These are phyloP conservation scores for Ophiocordyceps polyrhachis-furcata DNA, from an alignment of 2,329 filamentous ascomycete genomes.

Conservation along the genomic window DNA sequence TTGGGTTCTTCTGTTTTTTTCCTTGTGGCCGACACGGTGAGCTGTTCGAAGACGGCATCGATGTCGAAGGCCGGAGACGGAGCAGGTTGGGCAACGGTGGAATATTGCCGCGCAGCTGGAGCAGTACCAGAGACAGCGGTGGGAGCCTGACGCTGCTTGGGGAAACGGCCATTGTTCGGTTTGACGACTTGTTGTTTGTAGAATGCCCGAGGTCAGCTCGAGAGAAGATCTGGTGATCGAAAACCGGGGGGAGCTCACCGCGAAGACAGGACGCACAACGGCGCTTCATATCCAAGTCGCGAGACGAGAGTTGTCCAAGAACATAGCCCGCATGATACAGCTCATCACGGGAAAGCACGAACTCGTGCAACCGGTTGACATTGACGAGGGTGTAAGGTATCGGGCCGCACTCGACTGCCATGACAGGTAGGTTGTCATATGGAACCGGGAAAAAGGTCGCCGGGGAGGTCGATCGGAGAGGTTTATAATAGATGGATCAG, in stretches of 20 bases:
- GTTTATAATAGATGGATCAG: too few species aligned
- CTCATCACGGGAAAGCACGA: constrained; percentile 5
- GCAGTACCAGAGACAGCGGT: background rate
- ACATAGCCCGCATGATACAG: constrained; percentile 11
- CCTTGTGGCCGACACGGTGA: background rate
- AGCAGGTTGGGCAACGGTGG: background rate
- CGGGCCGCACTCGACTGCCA: constrained; percentile 4
- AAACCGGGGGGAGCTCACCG: constrained; percentile 2
- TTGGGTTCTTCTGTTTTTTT: background rate
- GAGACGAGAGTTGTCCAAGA: constrained; percentile 7
- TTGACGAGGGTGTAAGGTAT: constrained; percentile 7
- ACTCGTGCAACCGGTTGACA: constrained; percentile 4
- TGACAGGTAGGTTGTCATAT: background rate
- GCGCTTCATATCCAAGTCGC: constrained; percentile 13
- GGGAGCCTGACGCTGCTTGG: background rate
- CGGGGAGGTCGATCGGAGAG: background rate
- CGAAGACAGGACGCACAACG: constrained; percentile 11
- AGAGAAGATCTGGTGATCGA: background rate
- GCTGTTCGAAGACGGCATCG: background rate
- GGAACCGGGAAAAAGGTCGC: background rate
- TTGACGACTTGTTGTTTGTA: background rate
- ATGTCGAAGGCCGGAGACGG: background rate
- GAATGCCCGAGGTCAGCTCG: background rate
- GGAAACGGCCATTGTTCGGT: background rate
- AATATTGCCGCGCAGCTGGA: background rate